A percentile compares a stretch with the other conserved stretches of the same genome.
These are phyloP conservation scores for Colletotrichum higginsianum DNA, from an alignment of 2,329 filamentous ascomycete species.

Conservation along the genomic window DNA sequence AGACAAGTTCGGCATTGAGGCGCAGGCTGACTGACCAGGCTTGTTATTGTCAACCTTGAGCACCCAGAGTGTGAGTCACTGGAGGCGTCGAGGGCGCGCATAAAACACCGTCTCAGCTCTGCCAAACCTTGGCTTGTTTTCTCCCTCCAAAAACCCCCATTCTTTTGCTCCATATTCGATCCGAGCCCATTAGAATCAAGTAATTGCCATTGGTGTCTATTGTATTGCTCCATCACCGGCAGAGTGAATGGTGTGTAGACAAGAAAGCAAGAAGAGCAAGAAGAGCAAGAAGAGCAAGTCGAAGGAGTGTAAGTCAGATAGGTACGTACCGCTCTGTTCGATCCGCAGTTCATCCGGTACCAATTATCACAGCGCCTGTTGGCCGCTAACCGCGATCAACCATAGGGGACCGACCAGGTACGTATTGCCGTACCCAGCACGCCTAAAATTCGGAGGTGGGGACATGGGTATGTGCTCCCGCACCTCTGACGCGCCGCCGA, in stretches of 20 bases:
- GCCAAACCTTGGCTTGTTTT: not conserved
- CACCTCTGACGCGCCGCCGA: conserved; percentile 28
- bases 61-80: not conserved
- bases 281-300: no score
- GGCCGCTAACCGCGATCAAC: no score
- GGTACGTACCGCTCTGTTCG: not conserved
- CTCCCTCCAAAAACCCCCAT: not conserved
- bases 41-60: not conserved
- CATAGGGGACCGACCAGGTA: no score
- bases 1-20: not conserved
- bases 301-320: no score
- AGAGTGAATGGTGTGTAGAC: no score
- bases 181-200: not conserved
- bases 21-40: not conserved
- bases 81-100: not conserved
- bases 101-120: not conserved
- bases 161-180: not conserved
- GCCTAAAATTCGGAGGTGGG: conserved; percentile 21
- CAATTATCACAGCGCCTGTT: conserved; percentile 5
- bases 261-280: no score
- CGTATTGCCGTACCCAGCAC: no score
- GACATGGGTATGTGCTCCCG: conserved; percentile 11
- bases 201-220: not conserved
- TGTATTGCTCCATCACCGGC: not conserved
- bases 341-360: conserved; percentile 28